Conservation (phyloP, 768 basidiomycete genomes). For the Podaxis sp. region DNA sequence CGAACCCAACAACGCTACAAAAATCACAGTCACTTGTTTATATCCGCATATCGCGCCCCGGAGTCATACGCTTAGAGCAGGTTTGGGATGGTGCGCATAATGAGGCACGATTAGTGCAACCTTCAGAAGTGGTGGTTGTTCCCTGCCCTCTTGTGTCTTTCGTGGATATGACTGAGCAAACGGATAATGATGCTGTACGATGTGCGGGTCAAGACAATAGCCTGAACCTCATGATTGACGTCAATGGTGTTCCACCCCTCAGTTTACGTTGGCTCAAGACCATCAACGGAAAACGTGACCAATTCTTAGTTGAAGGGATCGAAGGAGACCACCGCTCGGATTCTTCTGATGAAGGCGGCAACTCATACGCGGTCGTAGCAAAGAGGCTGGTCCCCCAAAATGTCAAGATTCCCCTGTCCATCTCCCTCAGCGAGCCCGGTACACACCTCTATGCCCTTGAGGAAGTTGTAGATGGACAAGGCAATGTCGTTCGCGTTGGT, state of each 20-base stretch:
- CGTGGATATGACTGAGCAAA: slow-evolving; percentile 33
- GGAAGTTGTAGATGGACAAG: slow-evolving; percentile 78
- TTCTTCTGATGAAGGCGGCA: slow-evolving; percentile 17
- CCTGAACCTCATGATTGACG: slow-evolving; percentile 57
- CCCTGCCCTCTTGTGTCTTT: slow-evolving; percentile 84
- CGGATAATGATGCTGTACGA: slow-evolving; percentile 42
- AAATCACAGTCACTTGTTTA: slow-evolving; percentile 73
- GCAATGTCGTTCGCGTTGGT: slow-evolving; percentile 62
- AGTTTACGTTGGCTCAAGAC: slow-evolving; percentile 76
- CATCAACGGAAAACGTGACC: slow-evolving; percentile 62
- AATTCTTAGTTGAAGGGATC: slow-evolving; percentile 82
- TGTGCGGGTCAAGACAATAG: slow-evolving; percentile 69
- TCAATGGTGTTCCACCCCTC: slow-evolving; percentile 74
- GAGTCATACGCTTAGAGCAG: slow-evolving; percentile 70
- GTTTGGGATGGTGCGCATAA: slow-evolving; percentile 69
- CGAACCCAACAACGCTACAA: slow-evolving; percentile 45
- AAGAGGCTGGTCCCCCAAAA: slow-evolving; percentile 42
- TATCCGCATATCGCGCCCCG: slow-evolving; percentile 71
- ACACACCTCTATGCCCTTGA: slow-evolving; percentile 74
- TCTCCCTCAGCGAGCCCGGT: slow-evolving; percentile 62
- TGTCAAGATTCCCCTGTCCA: slow-evolving; percentile 65
- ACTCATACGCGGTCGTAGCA: slow-evolving; percentile 7
- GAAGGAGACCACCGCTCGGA: slow-evolving; percentile 49
- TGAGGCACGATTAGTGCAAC: slow-evolving; percentile 67
- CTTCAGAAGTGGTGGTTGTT: slow-evolving; percentile 63